Evolutionary conservation across 164 flowering plant species (phyloP), one percentile per base, ranked within the genome.

Genomic region (Aristolochia contorta): DNA sequence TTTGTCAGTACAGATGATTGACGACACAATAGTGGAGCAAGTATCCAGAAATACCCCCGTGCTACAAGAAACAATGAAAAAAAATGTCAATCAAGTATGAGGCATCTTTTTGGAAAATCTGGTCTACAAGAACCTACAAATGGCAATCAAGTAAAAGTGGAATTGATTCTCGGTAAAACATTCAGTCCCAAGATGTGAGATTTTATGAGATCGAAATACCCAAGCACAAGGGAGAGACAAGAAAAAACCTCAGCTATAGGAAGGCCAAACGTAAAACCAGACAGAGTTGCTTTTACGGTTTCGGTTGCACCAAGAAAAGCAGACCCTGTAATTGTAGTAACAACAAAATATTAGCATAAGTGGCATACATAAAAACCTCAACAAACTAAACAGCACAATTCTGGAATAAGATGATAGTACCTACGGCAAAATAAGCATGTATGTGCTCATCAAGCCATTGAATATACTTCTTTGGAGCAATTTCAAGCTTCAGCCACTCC

Each of bases 361-460:
- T 32, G 16, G 57, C 53, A 58, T 23, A 61, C 24, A 62, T 22
- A 33, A 54, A 47, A 62, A 25, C 27, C 51, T 20, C 23, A 52
- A 48, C 14, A 48, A 47, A 54, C 52, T 47, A 20, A 66, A 27
- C 55, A 4, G 62, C 64, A 67, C 20, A 19, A 21, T 25, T 62
- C 33, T 10, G 14, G 55, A 30, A 63, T 13, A 48, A 62, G 64
- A 41, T 2, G 58, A 72, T 57, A 76, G 69, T 85, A 93, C 99
- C 99, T 70, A 93, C 92, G 32, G 99, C 97, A 75, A 93, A 93
- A 72, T 88, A 93, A 56, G 99, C 99, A 85, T 90, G 89, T 63
- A 93, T 88, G 59, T 93, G 99, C 22, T 87, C 80, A 74, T 93
- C 99, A 55, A 93, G 80, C 99, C 99, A 93, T 50, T 80, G 73